phyloP scores from a whole-genome alignment of 495 filamentous ascomycete genomes.

The Xylaria acuta region DNA sequence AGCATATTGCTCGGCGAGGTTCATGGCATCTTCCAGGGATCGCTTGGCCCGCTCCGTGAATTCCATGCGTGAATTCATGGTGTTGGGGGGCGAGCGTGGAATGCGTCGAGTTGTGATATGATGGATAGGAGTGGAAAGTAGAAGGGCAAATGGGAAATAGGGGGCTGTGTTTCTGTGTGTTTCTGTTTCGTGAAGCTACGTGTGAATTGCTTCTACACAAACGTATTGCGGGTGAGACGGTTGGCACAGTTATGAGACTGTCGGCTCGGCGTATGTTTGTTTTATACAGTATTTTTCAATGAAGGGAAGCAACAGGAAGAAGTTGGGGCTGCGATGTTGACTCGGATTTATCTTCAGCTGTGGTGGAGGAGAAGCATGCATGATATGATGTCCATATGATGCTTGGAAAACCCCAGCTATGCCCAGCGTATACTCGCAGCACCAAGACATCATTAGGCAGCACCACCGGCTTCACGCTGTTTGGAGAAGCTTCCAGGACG shows the following conservation, averaged over 20 bases:
- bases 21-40: conserved; percentile 83
- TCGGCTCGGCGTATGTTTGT: background rate
- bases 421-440: conserved; percentile 3
- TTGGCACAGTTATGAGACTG: conserved; percentile 10
- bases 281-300: background rate
- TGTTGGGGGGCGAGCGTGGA: background rate
- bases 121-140: conserved; percentile 7
- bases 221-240: conserved; percentile 4
- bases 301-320: background rate
- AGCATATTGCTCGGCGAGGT: conserved; percentile 81
- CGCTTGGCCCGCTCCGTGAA: conserved; percentile 92
- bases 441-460: conserved; percentile 32
- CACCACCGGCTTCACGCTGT: conserved; percentile 29
- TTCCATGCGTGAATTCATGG: conserved; percentile 68
- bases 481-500: conserved; percentile 29
- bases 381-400: conserved; percentile 28
- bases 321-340: background rate
- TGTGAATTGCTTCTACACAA: conserved; percentile 25
- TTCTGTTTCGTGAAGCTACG: conserved; percentile 20
- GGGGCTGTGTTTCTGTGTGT: conserved; percentile 12
- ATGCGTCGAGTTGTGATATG: background rate
- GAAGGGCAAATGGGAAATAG: background rate
- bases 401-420: conserved; percentile 9
- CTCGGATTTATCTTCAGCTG: conserved; percentile 7
- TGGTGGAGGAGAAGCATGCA: conserved; percentile 11